These are phyloP conservation scores for Microthlaspi erraticum DNA, from an alignment of 345 rosid species.

Conservation along the genomic window DNA sequence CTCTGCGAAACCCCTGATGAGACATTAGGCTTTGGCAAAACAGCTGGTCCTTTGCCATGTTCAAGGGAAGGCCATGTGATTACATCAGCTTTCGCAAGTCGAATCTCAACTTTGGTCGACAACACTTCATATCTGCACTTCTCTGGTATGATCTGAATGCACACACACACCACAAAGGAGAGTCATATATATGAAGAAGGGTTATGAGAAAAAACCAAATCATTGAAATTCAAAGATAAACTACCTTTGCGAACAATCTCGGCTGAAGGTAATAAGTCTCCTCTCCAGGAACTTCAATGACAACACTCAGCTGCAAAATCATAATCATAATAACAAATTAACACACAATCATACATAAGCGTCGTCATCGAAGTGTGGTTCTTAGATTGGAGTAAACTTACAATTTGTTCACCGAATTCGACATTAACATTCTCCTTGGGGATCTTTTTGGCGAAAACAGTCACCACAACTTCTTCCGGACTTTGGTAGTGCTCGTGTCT, in stretches of 20 bases:
- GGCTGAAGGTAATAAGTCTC: constrained; percentile 79
- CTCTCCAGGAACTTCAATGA: constrained; percentile 69
- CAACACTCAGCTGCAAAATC: constrained; percentile 73
- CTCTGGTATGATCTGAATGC: constrained; percentile 69
- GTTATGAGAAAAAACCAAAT: not conserved
- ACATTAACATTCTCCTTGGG: constrained; percentile 57
- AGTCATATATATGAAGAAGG: not conserved
- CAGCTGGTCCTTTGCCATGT: constrained; percentile 52
- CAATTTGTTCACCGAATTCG: constrained; percentile 92
- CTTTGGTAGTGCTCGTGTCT: constrained; percentile 92
- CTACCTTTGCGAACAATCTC: constrained; percentile 92
- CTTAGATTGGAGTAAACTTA: constrained; percentile 54
- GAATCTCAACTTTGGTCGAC: constrained; percentile 85
- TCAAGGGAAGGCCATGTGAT: constrained; percentile 87
- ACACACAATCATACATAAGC: not conserved
- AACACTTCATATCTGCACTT: constrained; percentile 71
- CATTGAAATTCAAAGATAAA: not conserved
- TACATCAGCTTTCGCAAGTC: constrained; percentile 77
- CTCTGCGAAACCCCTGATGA: constrained; percentile 52
- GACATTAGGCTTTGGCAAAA: constrained; percentile 48
- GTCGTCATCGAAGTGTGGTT: not conserved
- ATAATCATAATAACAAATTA: constrained; percentile 10
- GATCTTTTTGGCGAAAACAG: constrained; percentile 84
- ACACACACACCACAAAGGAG: not conserved
- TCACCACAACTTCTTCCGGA: constrained; percentile 88